phyloP scores from a whole-genome alignment of 768 basidiomycete genomes.

The Lanmaoa rubissima region DNA sequence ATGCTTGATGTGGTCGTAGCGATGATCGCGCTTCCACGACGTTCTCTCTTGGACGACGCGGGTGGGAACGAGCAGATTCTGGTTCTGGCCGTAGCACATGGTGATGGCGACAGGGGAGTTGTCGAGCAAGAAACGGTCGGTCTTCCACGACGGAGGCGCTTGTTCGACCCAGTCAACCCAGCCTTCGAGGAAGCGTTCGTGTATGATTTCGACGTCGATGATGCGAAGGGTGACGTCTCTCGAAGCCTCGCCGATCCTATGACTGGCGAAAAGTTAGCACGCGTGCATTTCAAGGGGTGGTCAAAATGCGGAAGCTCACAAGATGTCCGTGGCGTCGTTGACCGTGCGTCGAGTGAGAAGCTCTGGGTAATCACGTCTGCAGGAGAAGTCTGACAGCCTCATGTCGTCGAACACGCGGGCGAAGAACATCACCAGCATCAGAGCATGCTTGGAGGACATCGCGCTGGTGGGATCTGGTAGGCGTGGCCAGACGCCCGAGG shows the following conservation, averaged over 20 bases:
- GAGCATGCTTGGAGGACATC: background rate
- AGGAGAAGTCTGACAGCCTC: background rate
- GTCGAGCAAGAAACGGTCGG: background rate
- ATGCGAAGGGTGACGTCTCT: too few species aligned
- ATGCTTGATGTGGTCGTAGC: background rate
- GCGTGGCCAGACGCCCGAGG: background rate
- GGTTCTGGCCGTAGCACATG: slow-evolving; percentile 8
- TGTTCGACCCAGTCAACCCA: background rate
- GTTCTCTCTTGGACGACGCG: background rate
- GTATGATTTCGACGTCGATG: background rate
- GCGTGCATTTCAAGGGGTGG: too few species aligned
- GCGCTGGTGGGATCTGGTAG: background rate
- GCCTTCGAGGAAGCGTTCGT: rapidly evolving
- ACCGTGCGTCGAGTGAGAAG: background rate
- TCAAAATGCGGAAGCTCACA: too few species aligned
- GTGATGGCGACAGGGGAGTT: slow-evolving; percentile 4
- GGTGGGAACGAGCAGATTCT: background rate
- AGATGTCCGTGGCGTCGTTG: background rate
- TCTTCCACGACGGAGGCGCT: background rate
- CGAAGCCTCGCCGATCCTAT: too few species aligned
- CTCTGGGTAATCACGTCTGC: background rate
- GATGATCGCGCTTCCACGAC: background rate
- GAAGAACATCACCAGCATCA: background rate
- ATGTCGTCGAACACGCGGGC: background rate
- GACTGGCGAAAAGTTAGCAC: too few species aligned